Evolutionary conservation across 2,329 filamentous ascomycete species (phyloP).

Genomic region (Amesomyces nigricolor): DNA sequence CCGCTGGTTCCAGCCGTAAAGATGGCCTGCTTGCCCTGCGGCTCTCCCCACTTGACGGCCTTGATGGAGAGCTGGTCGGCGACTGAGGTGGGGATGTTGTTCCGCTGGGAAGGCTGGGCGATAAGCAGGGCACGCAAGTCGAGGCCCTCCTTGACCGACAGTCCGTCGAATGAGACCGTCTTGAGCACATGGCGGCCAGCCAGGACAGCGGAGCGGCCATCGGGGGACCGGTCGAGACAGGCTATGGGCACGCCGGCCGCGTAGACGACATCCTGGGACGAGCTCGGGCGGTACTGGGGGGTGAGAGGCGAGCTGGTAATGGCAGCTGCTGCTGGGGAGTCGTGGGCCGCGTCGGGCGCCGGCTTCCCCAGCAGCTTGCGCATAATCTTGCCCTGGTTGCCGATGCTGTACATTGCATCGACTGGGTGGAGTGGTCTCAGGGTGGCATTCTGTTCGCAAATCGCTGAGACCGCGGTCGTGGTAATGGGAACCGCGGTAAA

Average conservation of each 20-base stretch:
- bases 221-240: constrained; percentile 53
- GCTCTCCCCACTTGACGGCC: constrained; percentile 52
- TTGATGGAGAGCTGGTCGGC: constrained; percentile 58
- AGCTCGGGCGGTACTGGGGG: constrained; percentile 45
- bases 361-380: constrained; percentile 55
- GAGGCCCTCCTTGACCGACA: constrained; percentile 49
- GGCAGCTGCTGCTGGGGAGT: constrained; percentile 38
- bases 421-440: background rate
- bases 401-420: constrained; percentile 28
- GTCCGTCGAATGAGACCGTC: constrained; percentile 51
- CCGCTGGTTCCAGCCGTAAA: constrained; percentile 60
- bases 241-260: constrained; percentile 48
- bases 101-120: constrained; percentile 41
- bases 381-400: constrained; percentile 52
- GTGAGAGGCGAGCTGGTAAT: constrained; percentile 42
- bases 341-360: constrained; percentile 37
- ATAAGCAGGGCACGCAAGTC: constrained; percentile 54
- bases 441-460: background rate
- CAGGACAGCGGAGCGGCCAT: constrained; percentile 51
- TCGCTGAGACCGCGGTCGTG: background rate
- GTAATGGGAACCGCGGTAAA: background rate
- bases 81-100: constrained; percentile 34
- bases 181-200: constrained; percentile 57
- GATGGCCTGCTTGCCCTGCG: constrained; percentile 46
- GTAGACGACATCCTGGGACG: constrained; percentile 52